Evolutionary conservation across 441 rosid species (phyloP).

Genomic region (Populus tomentosa): DNA sequence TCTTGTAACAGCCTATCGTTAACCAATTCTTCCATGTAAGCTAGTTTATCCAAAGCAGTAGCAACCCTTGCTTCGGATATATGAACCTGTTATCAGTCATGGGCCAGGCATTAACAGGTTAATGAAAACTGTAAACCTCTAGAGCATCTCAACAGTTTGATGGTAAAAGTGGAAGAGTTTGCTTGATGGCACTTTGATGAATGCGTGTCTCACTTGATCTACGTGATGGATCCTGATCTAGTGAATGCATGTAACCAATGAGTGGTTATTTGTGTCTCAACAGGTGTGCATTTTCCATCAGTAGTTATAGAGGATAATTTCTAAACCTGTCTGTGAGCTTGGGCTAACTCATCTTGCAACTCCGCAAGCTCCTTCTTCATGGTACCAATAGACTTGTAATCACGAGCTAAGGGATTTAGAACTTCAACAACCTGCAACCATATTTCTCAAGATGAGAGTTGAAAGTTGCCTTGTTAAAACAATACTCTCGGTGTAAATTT

Average conservation of each 20-base stretch:
- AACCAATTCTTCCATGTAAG: constrained; percentile 86
- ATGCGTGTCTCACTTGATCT: background rate
- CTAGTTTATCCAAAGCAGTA: constrained; percentile 83
- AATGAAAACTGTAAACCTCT: background rate
- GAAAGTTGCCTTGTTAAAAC: background rate
- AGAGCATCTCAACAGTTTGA: background rate
- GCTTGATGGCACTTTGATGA: background rate
- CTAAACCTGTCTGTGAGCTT: constrained; percentile 80
- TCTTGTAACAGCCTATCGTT: constrained; percentile 73
- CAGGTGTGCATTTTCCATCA: background rate
- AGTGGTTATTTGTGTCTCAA: background rate
- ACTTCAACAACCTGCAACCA: constrained; percentile 79
- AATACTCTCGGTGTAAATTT: background rate
- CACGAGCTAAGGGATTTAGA: constrained; percentile 94
- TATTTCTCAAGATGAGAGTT: constrained; percentile 16
- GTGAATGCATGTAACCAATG: background rate
- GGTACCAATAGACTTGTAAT: constrained; percentile 84
- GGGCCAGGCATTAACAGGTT: constrained; percentile 14
- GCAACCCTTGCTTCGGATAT: constrained; percentile 90
- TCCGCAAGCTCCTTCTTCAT: constrained; percentile 86
- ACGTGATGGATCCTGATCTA: background rate
- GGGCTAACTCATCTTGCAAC: constrained; percentile 72
- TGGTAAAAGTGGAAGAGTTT: background rate
- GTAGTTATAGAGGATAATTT: background rate
- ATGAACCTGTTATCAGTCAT: constrained; percentile 60